Evolutionary conservation across 2,329 filamentous ascomycete species (phyloP).

Genomic region (Sarocladium kiliense): DNA sequence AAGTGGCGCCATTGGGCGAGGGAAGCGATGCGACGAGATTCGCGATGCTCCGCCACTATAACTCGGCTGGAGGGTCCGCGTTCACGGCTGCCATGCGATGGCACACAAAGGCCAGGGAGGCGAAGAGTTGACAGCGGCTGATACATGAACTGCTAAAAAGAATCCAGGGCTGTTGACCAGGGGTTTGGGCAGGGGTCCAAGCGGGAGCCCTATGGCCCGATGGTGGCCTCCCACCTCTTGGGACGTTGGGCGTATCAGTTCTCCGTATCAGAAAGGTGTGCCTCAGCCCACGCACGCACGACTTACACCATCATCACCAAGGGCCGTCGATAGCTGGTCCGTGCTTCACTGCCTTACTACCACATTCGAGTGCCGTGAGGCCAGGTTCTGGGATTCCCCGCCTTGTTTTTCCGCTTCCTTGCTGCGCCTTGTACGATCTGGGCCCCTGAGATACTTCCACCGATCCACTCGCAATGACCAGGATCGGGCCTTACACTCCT

Average conservation of each 20-base stretch:
- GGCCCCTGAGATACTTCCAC: neutral
- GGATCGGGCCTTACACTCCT: neutral
- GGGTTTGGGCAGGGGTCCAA: slow-evolving; percentile 3
- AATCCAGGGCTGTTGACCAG: neutral
- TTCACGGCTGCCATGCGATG: neutral
- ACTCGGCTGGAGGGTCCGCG: neutral
- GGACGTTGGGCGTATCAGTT: slow-evolving; percentile 7
- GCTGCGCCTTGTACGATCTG: neutral
- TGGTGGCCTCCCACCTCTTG: neutral
- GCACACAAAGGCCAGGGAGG: neutral
- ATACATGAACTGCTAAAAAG: neutral
- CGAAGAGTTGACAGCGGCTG: slow-evolving; percentile 7
- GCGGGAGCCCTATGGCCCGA: neutral
- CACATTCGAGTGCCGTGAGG: neutral
- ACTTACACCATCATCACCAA: neutral
- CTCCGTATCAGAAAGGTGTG: neutral
- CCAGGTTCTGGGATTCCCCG: neutral
- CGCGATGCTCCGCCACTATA: neutral
- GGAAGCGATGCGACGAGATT: neutral
- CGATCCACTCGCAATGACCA: neutral
- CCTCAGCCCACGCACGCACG: neutral
- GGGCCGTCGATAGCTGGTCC: neutral
- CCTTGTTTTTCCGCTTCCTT: neutral
- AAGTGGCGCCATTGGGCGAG: neutral
- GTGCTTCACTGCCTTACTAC: neutral